phyloP scores from a whole-genome alignment of 2,329 filamentous ascomycete species.

The Aspergillus aculeatus region DNA sequence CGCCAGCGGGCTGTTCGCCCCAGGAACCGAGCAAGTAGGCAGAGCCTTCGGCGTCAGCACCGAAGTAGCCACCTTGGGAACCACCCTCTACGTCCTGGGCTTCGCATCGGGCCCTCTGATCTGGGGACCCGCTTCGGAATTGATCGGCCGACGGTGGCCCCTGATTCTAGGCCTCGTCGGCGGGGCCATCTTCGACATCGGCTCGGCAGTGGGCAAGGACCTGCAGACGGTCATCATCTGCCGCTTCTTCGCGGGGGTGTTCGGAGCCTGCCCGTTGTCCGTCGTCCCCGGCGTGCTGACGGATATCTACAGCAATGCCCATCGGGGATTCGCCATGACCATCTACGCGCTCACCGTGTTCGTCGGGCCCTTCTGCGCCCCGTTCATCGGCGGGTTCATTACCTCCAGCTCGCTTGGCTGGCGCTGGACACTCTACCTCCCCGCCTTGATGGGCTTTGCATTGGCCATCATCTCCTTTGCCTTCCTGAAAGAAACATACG shows the following conservation, averaged over 20 bases:
- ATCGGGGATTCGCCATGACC: constrained; percentile 45
- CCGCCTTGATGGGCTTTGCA: constrained; percentile 50
- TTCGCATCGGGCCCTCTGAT: constrained; percentile 54
- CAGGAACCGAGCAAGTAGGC: constrained; percentile 59
- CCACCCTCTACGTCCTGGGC: constrained; percentile 49
- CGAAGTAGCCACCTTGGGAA: constrained; percentile 46
- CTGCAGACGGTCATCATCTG: constrained; percentile 42
- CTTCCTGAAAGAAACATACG: constrained; percentile 54
- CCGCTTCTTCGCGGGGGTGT: constrained; percentile 48
- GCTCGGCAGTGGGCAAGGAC: constrained; percentile 41
- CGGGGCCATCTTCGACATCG: constrained; percentile 46
- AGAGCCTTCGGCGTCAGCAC: constrained; percentile 43
- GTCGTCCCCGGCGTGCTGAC: constrained; percentile 45
- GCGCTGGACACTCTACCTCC: constrained; percentile 51
- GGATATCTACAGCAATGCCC: constrained; percentile 54
- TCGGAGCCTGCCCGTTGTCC: constrained; percentile 44
- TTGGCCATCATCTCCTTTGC: constrained; percentile 32
- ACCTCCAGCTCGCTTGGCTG: constrained; percentile 50
- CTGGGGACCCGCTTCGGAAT: constrained; percentile 61
- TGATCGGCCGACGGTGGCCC: constrained; percentile 57
- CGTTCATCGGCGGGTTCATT: constrained; percentile 56
- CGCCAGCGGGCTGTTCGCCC: constrained; percentile 63
- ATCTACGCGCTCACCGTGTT: constrained; percentile 54
- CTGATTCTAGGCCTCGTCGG: constrained; percentile 40
- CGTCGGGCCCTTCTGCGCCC: constrained; percentile 52